A percentile compares a stretch with the other conserved stretches of the same genome.
These are phyloP conservation scores for Eremothecium gossypii DNA, from an alignment of 1,139 yeast species.

Conservation along the genomic window DNA sequence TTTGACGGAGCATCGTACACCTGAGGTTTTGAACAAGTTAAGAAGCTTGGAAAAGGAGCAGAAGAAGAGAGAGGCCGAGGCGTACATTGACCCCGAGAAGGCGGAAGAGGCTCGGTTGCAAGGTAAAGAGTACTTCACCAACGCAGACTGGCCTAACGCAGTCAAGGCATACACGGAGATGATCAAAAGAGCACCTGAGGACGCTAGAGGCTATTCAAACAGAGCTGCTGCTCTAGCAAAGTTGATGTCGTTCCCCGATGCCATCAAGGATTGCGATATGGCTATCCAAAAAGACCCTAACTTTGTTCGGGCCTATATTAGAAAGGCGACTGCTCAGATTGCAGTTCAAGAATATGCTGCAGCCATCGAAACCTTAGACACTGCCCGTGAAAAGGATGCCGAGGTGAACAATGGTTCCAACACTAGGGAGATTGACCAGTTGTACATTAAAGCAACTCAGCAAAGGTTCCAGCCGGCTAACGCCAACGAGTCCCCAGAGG, in stretches of 20 bases:
- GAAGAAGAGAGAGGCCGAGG: conserved; percentile 65
- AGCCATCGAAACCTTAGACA: conserved; percentile 72
- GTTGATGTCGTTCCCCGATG: conserved; percentile 95
- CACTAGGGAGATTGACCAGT: conserved; percentile 69
- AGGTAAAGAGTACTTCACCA: conserved; percentile 83
- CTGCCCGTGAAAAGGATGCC: conserved; percentile 66
- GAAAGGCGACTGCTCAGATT: conserved; percentile 92
- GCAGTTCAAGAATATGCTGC: conserved; percentile 81
- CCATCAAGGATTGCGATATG: conserved; percentile 79
- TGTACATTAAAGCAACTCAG: conserved; percentile 65
- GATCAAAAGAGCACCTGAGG: conserved; percentile 92
- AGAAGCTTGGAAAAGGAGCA: conserved; percentile 81
- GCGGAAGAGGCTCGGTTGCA: conserved; percentile 92
- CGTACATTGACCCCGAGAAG: conserved; percentile 78
- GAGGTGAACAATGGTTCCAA: conserved; percentile 53
- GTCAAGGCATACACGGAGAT: conserved; percentile 92
- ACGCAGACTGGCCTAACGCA: conserved; percentile 95
- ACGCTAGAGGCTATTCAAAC: conserved; percentile 94
- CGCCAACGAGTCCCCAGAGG: conserved; percentile 91
- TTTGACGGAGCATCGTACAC: conserved; percentile 94
- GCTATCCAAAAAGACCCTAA: conserved; percentile 84
- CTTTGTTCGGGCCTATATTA: conserved; percentile 89
- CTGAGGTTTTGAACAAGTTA: conserved; percentile 82
- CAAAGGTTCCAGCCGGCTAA: conserved; percentile 68
- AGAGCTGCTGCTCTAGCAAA: conserved; percentile 96